Evolutionary conservation across 23 red algal genomes (phyloP).

Genomic region (Gracilaria vermiculophylla): DNA sequence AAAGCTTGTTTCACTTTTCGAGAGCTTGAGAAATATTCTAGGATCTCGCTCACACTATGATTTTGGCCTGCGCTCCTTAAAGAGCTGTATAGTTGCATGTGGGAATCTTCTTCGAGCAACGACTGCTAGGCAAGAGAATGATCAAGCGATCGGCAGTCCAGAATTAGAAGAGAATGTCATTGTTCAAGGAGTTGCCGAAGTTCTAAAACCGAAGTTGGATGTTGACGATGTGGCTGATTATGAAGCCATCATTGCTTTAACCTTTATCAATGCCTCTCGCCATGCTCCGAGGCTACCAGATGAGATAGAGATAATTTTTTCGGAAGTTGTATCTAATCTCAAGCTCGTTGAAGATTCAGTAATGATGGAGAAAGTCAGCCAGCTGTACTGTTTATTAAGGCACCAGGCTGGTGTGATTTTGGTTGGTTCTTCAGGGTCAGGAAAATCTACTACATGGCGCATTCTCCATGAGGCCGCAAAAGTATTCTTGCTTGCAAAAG

Average conservation of each 20-base stretch:
- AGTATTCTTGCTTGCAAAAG: background rate
- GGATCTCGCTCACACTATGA: conserved; percentile 54
- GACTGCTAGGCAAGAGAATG: background rate
- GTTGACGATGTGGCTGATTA: conserved; percentile 29
- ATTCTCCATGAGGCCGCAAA: conserved; percentile 48
- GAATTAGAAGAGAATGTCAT: conserved; percentile 34
- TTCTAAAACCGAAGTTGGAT: conserved; percentile 66
- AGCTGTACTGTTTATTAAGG: conserved; percentile 42
- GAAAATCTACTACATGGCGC: conserved; percentile 66
- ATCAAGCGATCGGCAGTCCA: background rate
- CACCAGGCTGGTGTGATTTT: conserved; percentile 61
- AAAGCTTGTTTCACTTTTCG: conserved; percentile 33
- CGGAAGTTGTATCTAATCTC: conserved; percentile 1
- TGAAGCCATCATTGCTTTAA: background rate
- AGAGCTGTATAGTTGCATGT: conserved; percentile 37
- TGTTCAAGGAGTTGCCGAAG: conserved; percentile 53
- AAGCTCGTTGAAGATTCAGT: conserved; percentile 3
- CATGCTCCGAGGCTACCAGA: conserved; percentile 10
- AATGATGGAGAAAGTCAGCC: conserved; percentile 54
- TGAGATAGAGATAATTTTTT: background rate
- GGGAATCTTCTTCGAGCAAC: background rate
- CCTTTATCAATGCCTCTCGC: conserved; percentile 31
- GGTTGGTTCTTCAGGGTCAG: conserved; percentile 62
- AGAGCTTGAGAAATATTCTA: conserved; percentile 17
- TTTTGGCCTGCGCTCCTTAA: conserved; percentile 64